These are phyloP conservation scores for Colletotrichum sidae DNA, from an alignment of 2,329 filamentous ascomycete species.

Conservation along the genomic window DNA sequence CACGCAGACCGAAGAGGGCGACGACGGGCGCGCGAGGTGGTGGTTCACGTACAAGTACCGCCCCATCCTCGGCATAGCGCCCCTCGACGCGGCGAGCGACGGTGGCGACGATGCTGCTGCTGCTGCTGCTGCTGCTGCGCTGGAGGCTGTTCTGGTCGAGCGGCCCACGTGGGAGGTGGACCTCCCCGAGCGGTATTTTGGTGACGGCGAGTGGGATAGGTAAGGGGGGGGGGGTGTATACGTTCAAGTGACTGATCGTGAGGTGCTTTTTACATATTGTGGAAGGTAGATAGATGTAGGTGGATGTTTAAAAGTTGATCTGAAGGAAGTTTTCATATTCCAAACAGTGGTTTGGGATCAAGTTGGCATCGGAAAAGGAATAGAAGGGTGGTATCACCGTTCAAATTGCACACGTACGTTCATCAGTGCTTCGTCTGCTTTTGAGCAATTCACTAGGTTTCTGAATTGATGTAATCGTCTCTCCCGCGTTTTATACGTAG, in stretches of 20 bases:
- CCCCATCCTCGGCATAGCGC: conserved; percentile 83
- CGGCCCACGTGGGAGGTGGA: conserved; percentile 86
- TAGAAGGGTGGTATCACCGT: no score
- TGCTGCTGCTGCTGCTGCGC: conserved; percentile 46
- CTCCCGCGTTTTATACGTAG: no score
- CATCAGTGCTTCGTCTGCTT: no score
- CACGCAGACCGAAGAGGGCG: conserved; percentile 37
- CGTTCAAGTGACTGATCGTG: background rate
- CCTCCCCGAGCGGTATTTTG: conserved; percentile 77
- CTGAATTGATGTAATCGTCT: no score
- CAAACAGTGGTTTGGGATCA: no score
- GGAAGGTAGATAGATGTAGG: no score
- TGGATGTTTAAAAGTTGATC: no score
- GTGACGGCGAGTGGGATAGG: conserved; percentile 64
- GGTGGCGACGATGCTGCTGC: background rate
- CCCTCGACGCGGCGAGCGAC: conserved; percentile 44
- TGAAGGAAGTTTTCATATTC: no score
- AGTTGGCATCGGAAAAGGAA: no score
- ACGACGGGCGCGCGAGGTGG: conserved; percentile 51
- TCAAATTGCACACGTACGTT: no score
- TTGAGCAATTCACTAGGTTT: no score
- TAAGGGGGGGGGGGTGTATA: background rate
- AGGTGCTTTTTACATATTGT: no score
- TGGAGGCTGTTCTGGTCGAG: conserved; percentile 91
- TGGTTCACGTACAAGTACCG: conserved; percentile 96